These are phyloP conservation scores for Eimeria sp. DNA, from an alignment of 169 alveolate species.

Conservation along the genomic window DNA sequence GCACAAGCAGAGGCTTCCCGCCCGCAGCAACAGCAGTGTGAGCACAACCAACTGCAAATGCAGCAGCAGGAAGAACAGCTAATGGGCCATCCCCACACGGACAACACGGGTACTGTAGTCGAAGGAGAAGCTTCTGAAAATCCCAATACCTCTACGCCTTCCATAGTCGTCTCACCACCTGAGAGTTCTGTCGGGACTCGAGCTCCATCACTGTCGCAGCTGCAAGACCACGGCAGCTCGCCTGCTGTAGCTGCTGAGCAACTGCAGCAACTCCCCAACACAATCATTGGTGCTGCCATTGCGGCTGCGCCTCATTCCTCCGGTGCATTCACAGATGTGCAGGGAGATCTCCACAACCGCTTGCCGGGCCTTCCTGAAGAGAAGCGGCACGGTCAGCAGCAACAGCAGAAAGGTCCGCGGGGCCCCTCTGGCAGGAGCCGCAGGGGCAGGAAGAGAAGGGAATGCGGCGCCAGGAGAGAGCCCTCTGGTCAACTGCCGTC, in stretches of 20 bases:
- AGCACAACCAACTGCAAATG: slow-evolving; percentile 2
- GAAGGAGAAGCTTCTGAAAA: neutral
- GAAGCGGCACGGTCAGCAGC: neutral
- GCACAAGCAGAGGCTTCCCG: neutral
- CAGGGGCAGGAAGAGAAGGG: slow-evolving; percentile 68
- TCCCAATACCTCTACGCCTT: slow-evolving; percentile 8
- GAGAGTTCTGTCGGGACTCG: neutral
- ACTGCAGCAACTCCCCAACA: neutral
- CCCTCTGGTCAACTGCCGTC: neutral
- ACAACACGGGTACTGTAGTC: neutral
- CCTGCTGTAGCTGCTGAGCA: slow-evolving; percentile 7
- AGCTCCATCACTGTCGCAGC: neutral
- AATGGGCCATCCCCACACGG: neutral
- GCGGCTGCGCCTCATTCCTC: neutral
- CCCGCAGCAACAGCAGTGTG: slow-evolving; percentile 41
- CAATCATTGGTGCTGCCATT: neutral
- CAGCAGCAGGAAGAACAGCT: slow-evolving; percentile 6
- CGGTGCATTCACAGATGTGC: neutral
- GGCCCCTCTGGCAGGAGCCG: slow-evolving; percentile 21
- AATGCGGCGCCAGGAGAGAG: slow-evolving; percentile 16
- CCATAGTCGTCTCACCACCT: neutral
- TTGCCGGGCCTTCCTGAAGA: slow-evolving; percentile 1
- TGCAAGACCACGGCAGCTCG: neutral
- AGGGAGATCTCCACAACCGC: neutral
- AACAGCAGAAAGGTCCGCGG: slow-evolving; percentile 21